Conservation (phyloP, 2,329 filamentous ascomycete genomes). For the Exophiala phaeomuriformis region DNA sequence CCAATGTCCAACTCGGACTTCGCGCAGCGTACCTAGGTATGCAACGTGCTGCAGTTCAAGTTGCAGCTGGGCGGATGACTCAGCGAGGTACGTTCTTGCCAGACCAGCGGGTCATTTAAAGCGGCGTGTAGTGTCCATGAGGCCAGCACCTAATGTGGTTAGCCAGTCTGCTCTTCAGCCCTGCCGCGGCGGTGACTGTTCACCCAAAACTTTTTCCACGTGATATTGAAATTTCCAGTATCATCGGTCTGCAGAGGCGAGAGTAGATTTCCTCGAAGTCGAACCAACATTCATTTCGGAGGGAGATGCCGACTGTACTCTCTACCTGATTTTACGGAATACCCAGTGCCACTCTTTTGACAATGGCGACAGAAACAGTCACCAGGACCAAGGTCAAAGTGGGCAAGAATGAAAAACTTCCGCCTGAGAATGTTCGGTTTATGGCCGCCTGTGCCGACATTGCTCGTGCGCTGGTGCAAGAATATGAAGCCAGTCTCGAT, state of each 20-base stretch:
- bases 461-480: constrained; percentile 85
- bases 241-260: neutral
- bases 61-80: too few species aligned
- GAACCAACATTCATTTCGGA: neutral
- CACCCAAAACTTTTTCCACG: neutral
- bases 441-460: constrained; percentile 93
- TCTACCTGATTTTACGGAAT: neutral
- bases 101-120: too few species aligned
- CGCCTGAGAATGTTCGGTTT: constrained; percentile 90
- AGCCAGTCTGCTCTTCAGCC: too few species aligned
- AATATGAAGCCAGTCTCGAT: constrained; percentile 76
- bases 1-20: neutral
- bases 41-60: neutral
- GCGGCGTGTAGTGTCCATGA: too few species aligned
- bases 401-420: constrained; percentile 66
- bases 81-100: too few species aligned
- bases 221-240: constrained; percentile 9
- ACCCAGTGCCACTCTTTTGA: neutral
- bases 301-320: neutral
- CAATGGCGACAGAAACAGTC: constrained; percentile 55
- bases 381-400: constrained; percentile 45
- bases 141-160: too few species aligned
- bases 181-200: too few species aligned
- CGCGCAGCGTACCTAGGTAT: too few species aligned
- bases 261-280: too few species aligned